A percentile compares a stretch with the other conserved stretches of the same genome.
phyloP scores from a whole-genome alignment of 1,284 basidiomycete genomes.

The Rhizoctonia solani region DNA sequence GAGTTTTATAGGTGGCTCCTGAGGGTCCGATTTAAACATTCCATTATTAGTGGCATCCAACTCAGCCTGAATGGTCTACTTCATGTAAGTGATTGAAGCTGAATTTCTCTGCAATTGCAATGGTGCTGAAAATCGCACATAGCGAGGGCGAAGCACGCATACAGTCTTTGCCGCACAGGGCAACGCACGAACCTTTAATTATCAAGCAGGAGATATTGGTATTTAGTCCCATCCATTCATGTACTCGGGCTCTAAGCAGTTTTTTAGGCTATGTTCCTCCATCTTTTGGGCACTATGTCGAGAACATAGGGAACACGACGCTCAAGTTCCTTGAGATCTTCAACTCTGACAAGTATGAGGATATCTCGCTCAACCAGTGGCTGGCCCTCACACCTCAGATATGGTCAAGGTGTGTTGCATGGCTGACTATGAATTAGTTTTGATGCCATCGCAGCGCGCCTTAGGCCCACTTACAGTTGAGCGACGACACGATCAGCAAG shows the following conservation, averaged over 20 bases:
- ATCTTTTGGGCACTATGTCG: too few relatives aligned
- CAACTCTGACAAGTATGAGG: too few relatives aligned
- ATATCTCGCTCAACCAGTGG: too few relatives aligned
- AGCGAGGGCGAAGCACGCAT: constrained; percentile 59
- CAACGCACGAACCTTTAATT: too few relatives aligned
- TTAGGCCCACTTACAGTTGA: neutral
- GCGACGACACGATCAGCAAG: neutral
- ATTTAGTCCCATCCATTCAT: too few relatives aligned
- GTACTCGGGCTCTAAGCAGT: too few relatives aligned
- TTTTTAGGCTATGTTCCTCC: too few relatives aligned
- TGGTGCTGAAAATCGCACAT: constrained; percentile 5
- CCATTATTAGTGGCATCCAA: constrained; percentile 26
- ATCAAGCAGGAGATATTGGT: too few relatives aligned
- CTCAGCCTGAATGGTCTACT: constrained; percentile 43
- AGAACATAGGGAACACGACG: too few relatives aligned
- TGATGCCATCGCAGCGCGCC: neutral
- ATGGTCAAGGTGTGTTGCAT: constrained; percentile 52
- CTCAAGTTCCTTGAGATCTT: too few relatives aligned
- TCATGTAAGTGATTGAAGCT: constrained; percentile 37
- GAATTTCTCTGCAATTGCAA: neutral
- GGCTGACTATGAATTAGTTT: neutral
- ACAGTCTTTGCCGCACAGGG: constrained; percentile 11
- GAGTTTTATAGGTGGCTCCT: constrained; percentile 40
- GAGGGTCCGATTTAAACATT: constrained; percentile 6
- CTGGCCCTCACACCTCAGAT: constrained; percentile 65